Base-by-base conservation (phyloP, 805 yeast genomes). In the Metschnikowia gruessii region DNA sequence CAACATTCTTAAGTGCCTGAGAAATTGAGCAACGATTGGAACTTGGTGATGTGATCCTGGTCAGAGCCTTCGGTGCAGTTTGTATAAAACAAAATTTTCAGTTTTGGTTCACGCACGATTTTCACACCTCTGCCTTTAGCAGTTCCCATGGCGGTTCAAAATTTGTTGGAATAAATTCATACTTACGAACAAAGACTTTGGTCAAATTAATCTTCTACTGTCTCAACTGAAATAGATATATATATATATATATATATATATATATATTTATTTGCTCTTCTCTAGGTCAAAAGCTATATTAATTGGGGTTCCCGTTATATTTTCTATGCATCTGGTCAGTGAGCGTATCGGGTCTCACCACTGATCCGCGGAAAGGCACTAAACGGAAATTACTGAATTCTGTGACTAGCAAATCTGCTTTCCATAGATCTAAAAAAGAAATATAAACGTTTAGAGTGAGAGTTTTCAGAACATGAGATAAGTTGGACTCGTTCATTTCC, bases 1-100 rank as follows among this genome's bases (percentile, higher is more conserved):
- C 52, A 52, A 50, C 55, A 52, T 52, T 40, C 10, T 36, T 30
- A 11, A 28, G 22, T n/a, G 24, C 33, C 41, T 43, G 32, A 16
- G 41, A 29, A 11, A 9, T 33, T 37, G 46, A 30, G 32, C 29
- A 29, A 22, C 41, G 40, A 24, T 30, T 35, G 40, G 31, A 26
- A 26, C 40, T 37, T 37, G 30, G 16, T 41, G 19, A 16, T 37
- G 37, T 37, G 37, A 31, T n/a, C 31, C 12, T 19, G 22, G 22
- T 8, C 16, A 19, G 30, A 28, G 35, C 28, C 34, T 30, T 40
- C 38, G 26, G 38, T 26, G 49, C 45, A 31, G 49, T 35, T 45
- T 45, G 49, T 36, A 41, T 40, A 32, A 16, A 41, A 46, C 42
- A 46, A 46, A 46, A 21, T 46, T 46, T 46, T 46, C 49, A 31